Evolutionary conservation across 768 basidiomycete genomes (phyloP), one percentile per base, ranked within the genome.

Genomic region (Rhizopogon sp.): DNA sequence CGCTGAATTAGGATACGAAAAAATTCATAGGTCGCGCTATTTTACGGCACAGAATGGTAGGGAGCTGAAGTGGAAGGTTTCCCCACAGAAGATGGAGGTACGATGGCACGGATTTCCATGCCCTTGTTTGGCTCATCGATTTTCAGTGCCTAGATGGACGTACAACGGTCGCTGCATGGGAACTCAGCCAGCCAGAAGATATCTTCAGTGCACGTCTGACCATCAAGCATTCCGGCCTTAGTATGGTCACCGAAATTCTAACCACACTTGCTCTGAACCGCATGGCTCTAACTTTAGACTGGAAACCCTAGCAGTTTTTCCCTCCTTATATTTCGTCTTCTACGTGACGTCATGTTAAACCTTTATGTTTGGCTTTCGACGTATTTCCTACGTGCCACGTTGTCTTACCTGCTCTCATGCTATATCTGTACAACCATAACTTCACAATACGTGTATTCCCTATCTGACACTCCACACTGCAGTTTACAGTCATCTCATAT

Each of bases 51-150:
- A 83, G 61, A 83, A 79, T 60, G 85, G 86, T 40, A 81, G 73
- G 57, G 81, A 86, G 49, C 84, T 81, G 69, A 93, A 90, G 68
- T 93, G 90, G 90, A 84, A 79, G 66, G 75, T 87, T 50, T 65
- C 72, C 11, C 70, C 78, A 35, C 75, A 81, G 57, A 75, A 80
- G 53, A 83, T 89, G 80, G 88, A 90, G 83, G 88, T 88, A 54
- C 37, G 79, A 28, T 14, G 37, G 28, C 46, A n/a, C 52, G 20
- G 22, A 31, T 14, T 25, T 49, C 16, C 33, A 9, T 37, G 14
- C 31, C 44, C n/a, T 43, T 56, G 17, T 31, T 28, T 52, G 28
- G 9, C 58, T 49, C 33, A 49, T 49, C 14, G 9, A 22, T 37
- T 49, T 58, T 17, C 60, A 89, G 90, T 86, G 87, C 59, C 57